Base-by-base conservation (phyloP, 768 basidiomycete species). In the Phylloporus rhodoxanthus region DNA sequence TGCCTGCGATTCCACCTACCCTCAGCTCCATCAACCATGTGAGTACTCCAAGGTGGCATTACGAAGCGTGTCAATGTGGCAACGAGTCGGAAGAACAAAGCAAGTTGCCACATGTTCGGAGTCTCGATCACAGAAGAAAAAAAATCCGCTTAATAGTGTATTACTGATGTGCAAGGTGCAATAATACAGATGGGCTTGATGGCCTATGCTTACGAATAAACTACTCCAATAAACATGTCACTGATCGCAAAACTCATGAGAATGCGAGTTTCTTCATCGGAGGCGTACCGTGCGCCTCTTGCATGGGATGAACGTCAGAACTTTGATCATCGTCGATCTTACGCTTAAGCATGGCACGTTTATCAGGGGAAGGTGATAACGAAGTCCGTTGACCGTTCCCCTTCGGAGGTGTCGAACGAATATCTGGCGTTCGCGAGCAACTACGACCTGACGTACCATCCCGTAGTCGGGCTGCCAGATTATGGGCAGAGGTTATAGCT, bases 341-440 rank as follows among this genome's bases (percentile, higher is more conserved):
- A 76, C 87, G 87, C 68, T 91, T 91, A 51, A 73, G 74, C 54
- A 85, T 80, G 54, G 69, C 68, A 56, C 74, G 64, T 58, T 76
- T 79, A 41, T 78, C 76, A 56, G 78, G 75, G 32, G 78, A 75
- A 29, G 75, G 76, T 17, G 82, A 79, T 46, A 65, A 58, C 40
- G 76, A 74, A 39, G 70, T 71, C 48, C 57, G 63, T 61, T 46
- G 66, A 44, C 57, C 51, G 50, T 46, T 50, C 34, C 58, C 50
- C 51, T 61, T 69, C 19, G 72, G 73, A 54, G 75, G 70, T 34
- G 75, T 72, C 32, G 59, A 57, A 45, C 71, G 72, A 21, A 58
- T 49, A 43, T 91, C 88, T 65, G 89, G 89, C 17, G 89, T 91
- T 59, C 76, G 77, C 58, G 85, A 83, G 54, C 89, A 83, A 72